Evolutionary conservation across 441 rosid genomes (phyloP).

Genomic region (Gossypium schwendimanii): DNA sequence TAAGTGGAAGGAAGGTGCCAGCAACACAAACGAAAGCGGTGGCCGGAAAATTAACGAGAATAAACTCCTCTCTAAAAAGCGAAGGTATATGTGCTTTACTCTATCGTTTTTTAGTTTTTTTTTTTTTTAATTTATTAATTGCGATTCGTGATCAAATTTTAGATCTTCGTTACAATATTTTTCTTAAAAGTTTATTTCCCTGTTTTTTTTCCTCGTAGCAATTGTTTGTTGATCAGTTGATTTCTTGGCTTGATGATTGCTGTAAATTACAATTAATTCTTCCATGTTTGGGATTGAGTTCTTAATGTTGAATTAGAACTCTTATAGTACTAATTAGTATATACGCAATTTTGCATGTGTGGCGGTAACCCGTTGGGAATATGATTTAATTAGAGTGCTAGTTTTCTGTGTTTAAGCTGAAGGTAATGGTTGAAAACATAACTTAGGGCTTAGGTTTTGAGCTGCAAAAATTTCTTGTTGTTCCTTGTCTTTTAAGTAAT

Average conservation of each 20-base stretch:
- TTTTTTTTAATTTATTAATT: neutral
- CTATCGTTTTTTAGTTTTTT: neutral
- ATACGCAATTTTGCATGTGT: neutral
- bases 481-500: neutral
- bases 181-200: neutral
- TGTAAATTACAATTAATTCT: neutral
- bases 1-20: constrained; percentile 98
- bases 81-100: constrained; percentile 28
- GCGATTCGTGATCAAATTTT: neutral
- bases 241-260: neutral
- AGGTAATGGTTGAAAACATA: neutral
- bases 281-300: neutral
- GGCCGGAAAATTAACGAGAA: constrained; percentile 97
- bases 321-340: neutral
- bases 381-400: neutral
- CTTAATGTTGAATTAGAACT: neutral
- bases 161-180: neutral
- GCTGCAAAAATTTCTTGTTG: neutral
- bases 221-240: neutral
- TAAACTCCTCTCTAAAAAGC: constrained; percentile 88
- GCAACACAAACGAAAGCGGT: constrained; percentile 83
- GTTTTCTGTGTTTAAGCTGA: neutral
- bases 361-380: neutral
- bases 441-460: neutral
- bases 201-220: neutral